Percentiles rank a stretch among this genome's conserved stretches.
These are phyloP conservation scores for Bryoglossum gracile DNA, from an alignment of 495 filamentous ascomycete genomes.

Conservation along the genomic window DNA sequence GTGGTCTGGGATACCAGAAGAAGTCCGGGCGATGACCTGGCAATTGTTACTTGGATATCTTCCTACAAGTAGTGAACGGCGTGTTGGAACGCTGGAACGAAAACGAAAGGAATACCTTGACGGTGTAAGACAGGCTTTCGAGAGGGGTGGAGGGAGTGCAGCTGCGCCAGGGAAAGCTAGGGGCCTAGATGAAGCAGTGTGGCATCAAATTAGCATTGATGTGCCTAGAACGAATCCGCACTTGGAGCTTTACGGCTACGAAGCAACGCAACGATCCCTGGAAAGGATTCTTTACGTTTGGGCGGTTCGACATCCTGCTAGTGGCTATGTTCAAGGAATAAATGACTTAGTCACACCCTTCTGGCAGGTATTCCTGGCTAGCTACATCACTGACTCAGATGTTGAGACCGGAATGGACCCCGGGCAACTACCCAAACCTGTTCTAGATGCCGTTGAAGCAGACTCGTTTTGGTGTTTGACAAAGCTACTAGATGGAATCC, in stretches of 20 bases:
- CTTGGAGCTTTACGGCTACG: slow-evolving; percentile 87
- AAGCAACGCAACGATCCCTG: slow-evolving; percentile 87
- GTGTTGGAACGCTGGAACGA: slow-evolving; percentile 82
- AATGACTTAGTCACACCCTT: slow-evolving; percentile 97
- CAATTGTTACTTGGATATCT: slow-evolving; percentile 92
- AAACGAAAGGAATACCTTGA: slow-evolving; percentile 97
- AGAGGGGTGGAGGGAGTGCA: slow-evolving; percentile 50
- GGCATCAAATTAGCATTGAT: slow-evolving; percentile 99
- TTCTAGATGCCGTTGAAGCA: slow-evolving; percentile 94
- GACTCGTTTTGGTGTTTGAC: slow-evolving; percentile 98
- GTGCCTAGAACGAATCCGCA: slow-evolving; percentile 96
- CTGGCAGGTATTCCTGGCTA: slow-evolving; percentile 92
- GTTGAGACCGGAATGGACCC: slow-evolving; percentile 94
- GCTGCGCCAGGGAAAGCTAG: slow-evolving; percentile 46
- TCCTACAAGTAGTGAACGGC: slow-evolving; percentile 85
- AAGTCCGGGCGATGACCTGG: slow-evolving; percentile 97
- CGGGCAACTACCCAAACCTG: slow-evolving; percentile 80
- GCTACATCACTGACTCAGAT: slow-evolving; percentile 88
- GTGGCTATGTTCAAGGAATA: slow-evolving; percentile 96
- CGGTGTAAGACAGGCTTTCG: slow-evolving; percentile 91
- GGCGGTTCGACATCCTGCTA: slow-evolving; percentile 95
- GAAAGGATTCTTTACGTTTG: slow-evolving; percentile 95
- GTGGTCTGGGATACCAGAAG: slow-evolving; percentile 90
- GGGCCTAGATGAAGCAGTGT: slow-evolving; percentile 89
- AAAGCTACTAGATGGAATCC: slow-evolving; percentile 92